Evolutionary conservation across 192 early-diverging fungal genomes (phyloP), one percentile per base, ranked within the genome.

Genomic region (Pilobolus umbonatus): DNA sequence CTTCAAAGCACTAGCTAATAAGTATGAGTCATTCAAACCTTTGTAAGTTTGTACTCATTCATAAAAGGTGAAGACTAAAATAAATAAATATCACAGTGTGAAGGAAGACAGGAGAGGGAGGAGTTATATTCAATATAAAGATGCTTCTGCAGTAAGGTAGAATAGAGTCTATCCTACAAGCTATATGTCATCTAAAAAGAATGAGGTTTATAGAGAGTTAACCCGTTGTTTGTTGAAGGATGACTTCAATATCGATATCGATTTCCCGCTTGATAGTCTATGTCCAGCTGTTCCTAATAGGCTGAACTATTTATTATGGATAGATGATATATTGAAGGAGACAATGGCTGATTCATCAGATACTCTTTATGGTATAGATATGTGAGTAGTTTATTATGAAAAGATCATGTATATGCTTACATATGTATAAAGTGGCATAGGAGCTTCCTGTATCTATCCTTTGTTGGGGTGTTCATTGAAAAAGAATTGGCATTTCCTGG

Each of bases 381-480:
- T 86, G 85, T 88, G 75, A 46, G 80, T 54, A 8, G 21, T 3
- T 22, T 2, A 12, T 14, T 9, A 12, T 21, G 4, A 61, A 9
- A 15, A 54, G 12, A 34, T 15, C 11, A 35, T 10, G 56, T 43
- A 44, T n/a, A 39, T 19, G 12, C 45, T 42, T 35, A 30, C 44
- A 4, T 35, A 1, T 48, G 22, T 25, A 42, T 38, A 46, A 30
- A 90, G 86, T 53, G 93, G 93, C 11, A 88, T 88, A 6, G 93
- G 93, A 0, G 88, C 93, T 0, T 93, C 92, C 4, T 94, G 92
- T 50, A 93, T 96, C 5, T 96, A 96, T 64, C 92, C 94, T 2
- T 69, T 96, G 12, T 65, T 96, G 11, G 91, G 85, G 9, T 85
- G 82, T 44, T 61, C 65, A 0, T 51, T 63, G 0, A 78, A 94